A percentile compares a stretch with the other conserved stretches of the same genome.
phyloP scores from a whole-genome alignment of 805 yeast genomes.

The Barnettozyma wickerhamii region DNA sequence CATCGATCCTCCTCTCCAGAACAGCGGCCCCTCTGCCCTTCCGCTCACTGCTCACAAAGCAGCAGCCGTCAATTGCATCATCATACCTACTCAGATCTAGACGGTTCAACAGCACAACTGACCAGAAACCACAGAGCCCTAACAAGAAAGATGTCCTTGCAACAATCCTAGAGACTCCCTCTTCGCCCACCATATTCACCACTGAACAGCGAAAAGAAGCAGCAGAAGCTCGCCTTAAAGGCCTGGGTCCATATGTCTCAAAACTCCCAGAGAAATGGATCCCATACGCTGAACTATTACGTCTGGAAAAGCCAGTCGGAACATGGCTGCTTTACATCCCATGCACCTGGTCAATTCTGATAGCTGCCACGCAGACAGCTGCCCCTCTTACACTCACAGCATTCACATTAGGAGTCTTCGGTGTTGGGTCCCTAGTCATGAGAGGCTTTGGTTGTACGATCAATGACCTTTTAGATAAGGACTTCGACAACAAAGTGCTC shows the following conservation, averaged over 20 bases:
- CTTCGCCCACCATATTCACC: constrained; percentile 11
- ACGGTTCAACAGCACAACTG: constrained; percentile 1
- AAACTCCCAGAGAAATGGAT: constrained; percentile 68
- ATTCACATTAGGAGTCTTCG: constrained; percentile 63
- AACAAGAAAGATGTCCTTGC: background rate
- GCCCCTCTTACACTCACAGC: constrained; percentile 66
- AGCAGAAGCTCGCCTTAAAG: constrained; percentile 39
- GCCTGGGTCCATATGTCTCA: constrained; percentile 48
- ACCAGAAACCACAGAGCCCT: background rate
- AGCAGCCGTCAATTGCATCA: no score
- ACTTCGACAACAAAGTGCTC: constrained; percentile 79
- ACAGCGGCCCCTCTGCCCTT: no score
- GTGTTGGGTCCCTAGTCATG: constrained; percentile 85
- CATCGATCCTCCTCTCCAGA: background rate
- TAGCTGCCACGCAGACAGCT: constrained; percentile 72
- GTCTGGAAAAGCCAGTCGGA: constrained; percentile 96
- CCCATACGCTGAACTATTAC: constrained; percentile 89
- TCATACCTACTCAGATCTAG: no score
- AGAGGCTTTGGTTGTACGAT: constrained; percentile 98
- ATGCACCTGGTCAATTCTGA: constrained; percentile 86
- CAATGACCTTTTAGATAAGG: constrained; percentile 81
- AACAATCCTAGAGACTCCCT: background rate
- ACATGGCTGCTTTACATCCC: constrained; percentile 81
- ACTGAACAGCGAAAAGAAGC: constrained; percentile 17
- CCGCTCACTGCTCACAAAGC: no score